Evolutionary conservation across 202 grass and related monocot species (phyloP).

Genomic region (Sporobolus alterniflorus): DNA sequence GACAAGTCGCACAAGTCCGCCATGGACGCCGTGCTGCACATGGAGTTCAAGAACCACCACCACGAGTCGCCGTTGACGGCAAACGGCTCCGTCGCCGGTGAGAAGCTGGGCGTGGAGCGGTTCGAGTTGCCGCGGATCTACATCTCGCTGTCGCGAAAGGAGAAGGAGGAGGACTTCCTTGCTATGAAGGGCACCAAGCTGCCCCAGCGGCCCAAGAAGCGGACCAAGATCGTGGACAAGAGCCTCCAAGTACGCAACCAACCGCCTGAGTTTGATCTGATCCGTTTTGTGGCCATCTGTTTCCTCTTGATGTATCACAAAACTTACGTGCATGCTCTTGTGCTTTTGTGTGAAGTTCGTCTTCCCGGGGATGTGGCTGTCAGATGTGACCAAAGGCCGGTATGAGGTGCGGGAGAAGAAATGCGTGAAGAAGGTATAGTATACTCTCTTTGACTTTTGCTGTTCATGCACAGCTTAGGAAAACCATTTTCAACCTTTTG

Average conservation of each 20-base stretch:
- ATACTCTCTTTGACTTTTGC: neutral
- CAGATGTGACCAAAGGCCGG: conserved; percentile 77
- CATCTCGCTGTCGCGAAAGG: conserved; percentile 84
- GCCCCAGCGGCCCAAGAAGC: conserved; percentile 90
- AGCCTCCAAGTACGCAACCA: conserved; percentile 60
- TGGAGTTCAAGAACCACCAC: conserved; percentile 53
- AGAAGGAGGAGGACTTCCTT: conserved; percentile 92
- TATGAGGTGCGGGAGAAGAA: conserved; percentile 97
- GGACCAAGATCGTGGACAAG: conserved; percentile 89
- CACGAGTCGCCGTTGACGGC: conserved; percentile 38
- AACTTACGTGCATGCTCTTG: conserved; percentile 16
- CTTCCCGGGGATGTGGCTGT: conserved; percentile 95
- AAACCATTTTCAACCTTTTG: neutral
- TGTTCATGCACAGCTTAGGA: neutral
- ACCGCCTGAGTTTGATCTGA: neutral
- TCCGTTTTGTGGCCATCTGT: neutral
- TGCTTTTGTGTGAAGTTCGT: conserved; percentile 48
- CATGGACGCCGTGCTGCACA: conserved; percentile 26
- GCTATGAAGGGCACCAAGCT: conserved; percentile 95
- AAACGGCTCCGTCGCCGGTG: conserved; percentile 44
- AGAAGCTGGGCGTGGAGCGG: conserved; percentile 55
- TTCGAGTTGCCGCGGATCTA: conserved; percentile 90
- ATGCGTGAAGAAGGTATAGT: conserved; percentile 83
- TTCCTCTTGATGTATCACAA: neutral
- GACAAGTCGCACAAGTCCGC: conserved; percentile 52